Evolutionary conservation across 108 stramenopile genomes (phyloP).

Genomic region (Stephanodiscus minutulus): DNA sequence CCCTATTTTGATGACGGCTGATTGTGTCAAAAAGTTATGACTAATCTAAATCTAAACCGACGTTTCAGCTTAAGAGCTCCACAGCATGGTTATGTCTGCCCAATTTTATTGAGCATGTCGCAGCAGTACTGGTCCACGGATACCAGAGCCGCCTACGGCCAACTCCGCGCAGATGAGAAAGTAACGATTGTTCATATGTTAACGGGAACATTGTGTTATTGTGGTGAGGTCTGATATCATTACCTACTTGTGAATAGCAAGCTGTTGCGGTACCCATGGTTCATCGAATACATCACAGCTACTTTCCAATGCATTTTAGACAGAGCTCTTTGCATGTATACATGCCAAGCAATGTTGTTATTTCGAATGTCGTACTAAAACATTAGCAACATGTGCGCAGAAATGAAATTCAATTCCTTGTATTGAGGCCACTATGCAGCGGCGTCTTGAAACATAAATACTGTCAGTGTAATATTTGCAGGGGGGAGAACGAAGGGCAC

Average conservation of each 20-base stretch:
- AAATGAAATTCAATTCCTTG: not conserved
- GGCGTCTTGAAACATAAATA: not conserved
- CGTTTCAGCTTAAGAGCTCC: too few species aligned
- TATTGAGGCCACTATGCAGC: not conserved
- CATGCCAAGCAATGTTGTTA: too few species aligned
- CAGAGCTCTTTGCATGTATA: too few species aligned
- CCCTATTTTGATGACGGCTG: too few species aligned
- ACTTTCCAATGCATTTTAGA: too few species aligned
- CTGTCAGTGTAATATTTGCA: not conserved
- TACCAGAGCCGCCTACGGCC: too few species aligned
- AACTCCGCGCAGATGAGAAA: too few species aligned
- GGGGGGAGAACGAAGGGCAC: not conserved
- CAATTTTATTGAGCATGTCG: too few species aligned
- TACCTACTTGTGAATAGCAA: not conserved
- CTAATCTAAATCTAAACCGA: too few species aligned
- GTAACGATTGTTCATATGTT: constrained; percentile 61
- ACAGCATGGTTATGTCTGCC: too few species aligned
- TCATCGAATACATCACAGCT: not conserved
- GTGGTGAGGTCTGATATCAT: constrained; percentile 40
- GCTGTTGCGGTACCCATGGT: not conserved
- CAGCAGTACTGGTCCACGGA: too few species aligned
- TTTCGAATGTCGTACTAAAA: not conserved
- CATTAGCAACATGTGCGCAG: not conserved
- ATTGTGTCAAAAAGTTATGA: too few species aligned
- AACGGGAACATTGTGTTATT: constrained; percentile 71